Evolutionary conservation across 2,329 filamentous ascomycete species (phyloP), one percentile per base, ranked within the genome.

Genomic region (Neurospora crassa): DNA sequence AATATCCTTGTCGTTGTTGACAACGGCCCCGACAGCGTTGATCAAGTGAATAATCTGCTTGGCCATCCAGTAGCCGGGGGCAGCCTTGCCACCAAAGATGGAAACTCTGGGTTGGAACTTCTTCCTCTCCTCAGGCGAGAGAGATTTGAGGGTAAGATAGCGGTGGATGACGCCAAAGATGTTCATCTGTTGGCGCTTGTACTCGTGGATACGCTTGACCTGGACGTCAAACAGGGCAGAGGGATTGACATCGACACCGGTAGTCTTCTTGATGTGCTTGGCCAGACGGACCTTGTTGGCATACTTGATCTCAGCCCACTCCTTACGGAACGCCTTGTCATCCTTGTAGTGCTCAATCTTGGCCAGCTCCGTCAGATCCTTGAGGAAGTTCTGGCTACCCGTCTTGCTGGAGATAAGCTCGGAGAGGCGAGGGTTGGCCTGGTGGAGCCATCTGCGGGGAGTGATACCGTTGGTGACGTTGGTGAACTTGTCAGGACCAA

Each of bases 381-480:
- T 97, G 77, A 99, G 85, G 86, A 94, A 98, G 6, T 89, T 90
- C 76, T 93, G 84, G 70, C 93, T 89, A 68, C 94, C 94, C 47
- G 92, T 87, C 85, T 97, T 98, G 79, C 90, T 93, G 1, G 94
- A 92, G 79, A 99, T 98, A 74, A 99, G 85, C 79, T 94, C 92
- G 0, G 95, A 97, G 40, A 99, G 86, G 71, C 92, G 89, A 12
- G 95, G 96, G 80, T 99, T 99, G 73, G 96, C 96, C 82, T 99
- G 96, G 83, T 99, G 94, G 71, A 99, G 86, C 96, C 96, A 99
- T 79, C 96, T 89, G 77, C 96, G 89, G 12, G 96, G 96, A 0
- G 96, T 99, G 79, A 99, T 96, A 72, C 96, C 96, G 80, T 99
- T 99, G 75, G 96, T 99, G 74, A 99, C 95, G 77, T 99, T 99